phyloP scores from a whole-genome alignment of 108 stramenopile genomes.

The Nannochloropsis gaditana region DNA sequence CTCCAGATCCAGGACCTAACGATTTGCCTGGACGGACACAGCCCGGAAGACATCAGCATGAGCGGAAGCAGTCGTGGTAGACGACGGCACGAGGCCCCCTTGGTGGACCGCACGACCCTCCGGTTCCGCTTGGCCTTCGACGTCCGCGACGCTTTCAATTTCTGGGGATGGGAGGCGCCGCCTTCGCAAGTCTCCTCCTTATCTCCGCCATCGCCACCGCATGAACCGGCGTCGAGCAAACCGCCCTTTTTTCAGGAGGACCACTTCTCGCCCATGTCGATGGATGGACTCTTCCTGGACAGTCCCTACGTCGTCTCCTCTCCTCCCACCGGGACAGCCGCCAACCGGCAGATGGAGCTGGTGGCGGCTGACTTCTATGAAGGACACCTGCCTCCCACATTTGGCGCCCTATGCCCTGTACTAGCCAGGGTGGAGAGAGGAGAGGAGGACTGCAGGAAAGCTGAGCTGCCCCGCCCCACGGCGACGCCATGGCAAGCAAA shows the following conservation, averaged over 20 bases:
- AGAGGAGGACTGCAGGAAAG: background rate
- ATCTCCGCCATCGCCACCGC: background rate
- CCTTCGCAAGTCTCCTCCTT: background rate
- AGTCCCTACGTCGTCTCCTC: constrained; percentile 12
- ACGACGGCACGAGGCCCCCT: background rate
- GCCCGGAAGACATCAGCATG: background rate
- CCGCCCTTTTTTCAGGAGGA: background rate
- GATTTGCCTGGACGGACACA: constrained; percentile 11
- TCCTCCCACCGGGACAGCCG: background rate
- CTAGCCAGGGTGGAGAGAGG: background rate
- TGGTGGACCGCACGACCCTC: background rate
- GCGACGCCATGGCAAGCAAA: background rate
- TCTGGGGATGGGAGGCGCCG: background rate
- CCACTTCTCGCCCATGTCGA: constrained; percentile 1
- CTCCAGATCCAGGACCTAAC: background rate
- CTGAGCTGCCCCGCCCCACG: background rate
- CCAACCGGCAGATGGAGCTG: background rate
- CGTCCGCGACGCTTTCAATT: background rate
- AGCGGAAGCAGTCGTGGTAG: background rate
- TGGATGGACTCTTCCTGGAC: background rate
- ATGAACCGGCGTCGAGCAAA: background rate
- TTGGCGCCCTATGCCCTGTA: background rate
- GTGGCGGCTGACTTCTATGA: background rate
- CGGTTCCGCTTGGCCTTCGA: background rate
- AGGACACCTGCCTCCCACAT: background rate